Percentiles rank a stretch among this genome's conserved stretches.
Evolutionary conservation across 805 yeast species (phyloP).

Genomic region (Teunomyces gatunensis): DNA sequence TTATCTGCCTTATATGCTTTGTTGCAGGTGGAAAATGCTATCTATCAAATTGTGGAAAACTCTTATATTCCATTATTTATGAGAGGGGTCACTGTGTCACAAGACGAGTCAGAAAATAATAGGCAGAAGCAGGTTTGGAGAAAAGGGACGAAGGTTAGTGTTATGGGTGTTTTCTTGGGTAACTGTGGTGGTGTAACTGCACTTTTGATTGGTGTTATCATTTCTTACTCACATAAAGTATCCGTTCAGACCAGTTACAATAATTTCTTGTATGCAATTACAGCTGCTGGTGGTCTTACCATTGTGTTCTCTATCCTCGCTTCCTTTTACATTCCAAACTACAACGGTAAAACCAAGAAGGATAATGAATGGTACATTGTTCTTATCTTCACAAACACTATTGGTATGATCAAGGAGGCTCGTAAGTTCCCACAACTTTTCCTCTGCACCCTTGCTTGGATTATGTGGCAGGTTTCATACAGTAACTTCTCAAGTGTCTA

Average conservation of each 20-base stretch:
- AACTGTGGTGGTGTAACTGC: slow-evolving; percentile 40
- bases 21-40: slow-evolving; percentile 24
- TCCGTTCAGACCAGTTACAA: slow-evolving; percentile 26
- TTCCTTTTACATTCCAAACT: slow-evolving; percentile 29
- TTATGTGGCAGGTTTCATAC: slow-evolving; percentile 38
- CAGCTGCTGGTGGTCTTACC: slow-evolving; percentile 37
- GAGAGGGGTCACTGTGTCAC: slow-evolving; percentile 24
- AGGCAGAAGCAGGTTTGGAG: slow-evolving; percentile 22
- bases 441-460: slow-evolving; percentile 36
- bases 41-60: slow-evolving; percentile 39
- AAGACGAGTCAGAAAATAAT: slow-evolving; percentile 18
- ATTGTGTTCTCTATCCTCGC: slow-evolving; percentile 21
- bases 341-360: slow-evolving; percentile 24
- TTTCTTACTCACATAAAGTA: slow-evolving; percentile 24
- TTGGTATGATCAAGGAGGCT: slow-evolving; percentile 20
- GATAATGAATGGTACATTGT: slow-evolving; percentile 19
- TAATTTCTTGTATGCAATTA: slow-evolving; percentile 35
- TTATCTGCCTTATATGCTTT: slow-evolving; percentile 31
- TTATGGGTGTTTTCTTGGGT: slow-evolving; percentile 33
- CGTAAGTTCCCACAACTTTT: slow-evolving; percentile 32
- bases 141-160: slow-evolving; percentile 35
- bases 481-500: slow-evolving; percentile 35
- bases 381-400: slow-evolving; percentile 24
- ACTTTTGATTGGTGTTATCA: slow-evolving; percentile 35
- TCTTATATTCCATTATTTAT: slow-evolving; percentile 41